phyloP scores from a whole-genome alignment of 2,329 filamentous ascomycete species.

The Scedosporium aurantiacum region DNA sequence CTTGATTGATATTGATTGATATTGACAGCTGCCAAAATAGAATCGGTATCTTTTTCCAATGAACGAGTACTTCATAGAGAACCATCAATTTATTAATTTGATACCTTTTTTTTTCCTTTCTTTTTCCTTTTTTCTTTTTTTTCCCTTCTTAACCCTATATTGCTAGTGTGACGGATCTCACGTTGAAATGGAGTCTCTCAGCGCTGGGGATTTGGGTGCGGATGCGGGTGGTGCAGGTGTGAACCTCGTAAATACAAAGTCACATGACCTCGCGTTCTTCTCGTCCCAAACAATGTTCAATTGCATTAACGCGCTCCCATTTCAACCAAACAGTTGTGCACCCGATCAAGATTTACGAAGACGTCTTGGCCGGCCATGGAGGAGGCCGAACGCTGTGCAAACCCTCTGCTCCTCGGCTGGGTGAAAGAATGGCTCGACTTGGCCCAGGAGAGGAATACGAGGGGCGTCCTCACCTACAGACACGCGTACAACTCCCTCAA shows the following conservation, averaged over 20 bases:
- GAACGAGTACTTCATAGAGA: no score
- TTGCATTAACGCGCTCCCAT: not conserved
- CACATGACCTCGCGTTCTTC: not conserved
- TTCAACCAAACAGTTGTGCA: not conserved
- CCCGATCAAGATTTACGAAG: slow-evolving; percentile 10
- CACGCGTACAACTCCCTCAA: slow-evolving; percentile 69
- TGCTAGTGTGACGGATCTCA: no score
- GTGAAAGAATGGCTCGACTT: slow-evolving; percentile 67
- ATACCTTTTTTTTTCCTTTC: no score
- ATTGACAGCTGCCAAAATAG: no score
- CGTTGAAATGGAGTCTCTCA: no score
- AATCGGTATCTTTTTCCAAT: no score
- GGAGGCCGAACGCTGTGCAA: slow-evolving; percentile 40
- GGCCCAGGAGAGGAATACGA: slow-evolving; percentile 57
- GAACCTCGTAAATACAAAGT: not conserved
- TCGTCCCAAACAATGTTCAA: not conserved
- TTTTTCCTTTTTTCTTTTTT: no score
- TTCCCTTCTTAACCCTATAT: no score
- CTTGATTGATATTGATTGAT: no score
- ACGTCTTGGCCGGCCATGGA: slow-evolving; percentile 17
- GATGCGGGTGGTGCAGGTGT: no score
- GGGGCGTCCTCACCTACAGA: slow-evolving; percentile 60
- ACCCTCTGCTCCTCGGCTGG: slow-evolving; percentile 61
- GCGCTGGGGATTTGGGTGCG: no score
- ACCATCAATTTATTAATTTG: no score